phyloP scores from a whole-genome alignment of 1,284 basidiomycete genomes.

The Hypsizygus ulmarius region DNA sequence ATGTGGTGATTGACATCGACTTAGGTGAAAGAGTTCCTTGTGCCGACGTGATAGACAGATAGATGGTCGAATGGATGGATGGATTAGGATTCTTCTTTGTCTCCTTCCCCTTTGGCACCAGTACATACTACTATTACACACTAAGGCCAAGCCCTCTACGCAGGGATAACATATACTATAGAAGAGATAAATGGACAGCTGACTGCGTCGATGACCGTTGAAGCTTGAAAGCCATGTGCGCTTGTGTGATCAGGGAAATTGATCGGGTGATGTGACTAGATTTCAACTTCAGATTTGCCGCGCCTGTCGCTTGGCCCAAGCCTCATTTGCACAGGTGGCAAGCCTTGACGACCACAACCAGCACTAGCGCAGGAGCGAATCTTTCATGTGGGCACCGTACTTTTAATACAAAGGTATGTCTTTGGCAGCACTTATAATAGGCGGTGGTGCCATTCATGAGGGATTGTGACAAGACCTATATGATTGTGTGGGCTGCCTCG shows the following conservation, averaged over 20 bases:
- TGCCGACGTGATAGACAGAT: slow-evolving; percentile 17
- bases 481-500: slow-evolving; percentile 1
- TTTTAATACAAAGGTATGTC: background rate
- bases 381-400: background rate
- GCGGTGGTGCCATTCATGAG: background rate
- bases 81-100: background rate
- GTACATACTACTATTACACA: slow-evolving; percentile 1
- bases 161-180: background rate
- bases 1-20: slow-evolving; percentile 15
- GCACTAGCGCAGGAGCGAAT: background rate
- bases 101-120: no score
- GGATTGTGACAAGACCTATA: background rate
- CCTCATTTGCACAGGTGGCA: slow-evolving; percentile 1
- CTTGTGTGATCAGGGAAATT: background rate
- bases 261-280: background rate
- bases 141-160: background rate
- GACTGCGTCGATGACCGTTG: no score
- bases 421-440: background rate
- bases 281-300: background rate
- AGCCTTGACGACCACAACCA: slow-evolving; percentile 1
- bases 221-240: no score
- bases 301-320: background rate
- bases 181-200: background rate
- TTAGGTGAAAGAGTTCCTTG: slow-evolving; percentile 28
- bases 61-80: slow-evolving; percentile 14